phyloP scores from a whole-genome alignment of 345 rosid species.

The Cardiospermum halicacabum region DNA sequence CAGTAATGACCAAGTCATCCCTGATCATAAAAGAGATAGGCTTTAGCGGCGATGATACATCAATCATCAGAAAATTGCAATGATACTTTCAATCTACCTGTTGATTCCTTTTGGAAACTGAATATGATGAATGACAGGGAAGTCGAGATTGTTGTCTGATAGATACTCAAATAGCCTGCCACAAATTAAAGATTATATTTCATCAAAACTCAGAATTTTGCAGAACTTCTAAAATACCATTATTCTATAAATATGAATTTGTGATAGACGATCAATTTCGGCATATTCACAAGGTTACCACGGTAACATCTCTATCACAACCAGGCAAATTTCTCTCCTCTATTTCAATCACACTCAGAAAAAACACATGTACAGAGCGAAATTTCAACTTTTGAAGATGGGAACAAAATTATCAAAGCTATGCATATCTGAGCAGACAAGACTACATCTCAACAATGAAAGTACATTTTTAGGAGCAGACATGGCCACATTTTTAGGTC shows the following conservation, averaged over 20 bases:
- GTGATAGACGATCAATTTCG: neutral
- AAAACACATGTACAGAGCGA: neutral
- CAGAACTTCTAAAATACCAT: neutral
- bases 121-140: conserved; percentile 94
- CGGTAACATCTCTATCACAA: neutral
- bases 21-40: conserved; percentile 35
- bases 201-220: neutral
- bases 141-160: conserved; percentile 50
- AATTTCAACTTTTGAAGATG: neutral
- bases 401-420: neutral
- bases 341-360: neutral
- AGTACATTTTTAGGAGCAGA: neutral
- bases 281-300: neutral
- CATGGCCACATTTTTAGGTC: neutral
- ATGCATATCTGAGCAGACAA: neutral
- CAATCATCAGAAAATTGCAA: neutral
- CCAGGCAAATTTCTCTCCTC: neutral
- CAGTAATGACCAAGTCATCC: conserved; percentile 88
- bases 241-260: neutral
- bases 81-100: conserved; percentile 46
- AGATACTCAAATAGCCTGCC: conserved; percentile 87
- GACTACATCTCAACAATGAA: neutral
- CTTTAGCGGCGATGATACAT: conserved; percentile 13
- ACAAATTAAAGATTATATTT: neutral
- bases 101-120: conserved; percentile 63